A percentile compares a stretch with the other conserved stretches of the same genome.
phyloP scores from a whole-genome alignment of 129 eudicot genomes.

The Centaurea solstitialis region DNA sequence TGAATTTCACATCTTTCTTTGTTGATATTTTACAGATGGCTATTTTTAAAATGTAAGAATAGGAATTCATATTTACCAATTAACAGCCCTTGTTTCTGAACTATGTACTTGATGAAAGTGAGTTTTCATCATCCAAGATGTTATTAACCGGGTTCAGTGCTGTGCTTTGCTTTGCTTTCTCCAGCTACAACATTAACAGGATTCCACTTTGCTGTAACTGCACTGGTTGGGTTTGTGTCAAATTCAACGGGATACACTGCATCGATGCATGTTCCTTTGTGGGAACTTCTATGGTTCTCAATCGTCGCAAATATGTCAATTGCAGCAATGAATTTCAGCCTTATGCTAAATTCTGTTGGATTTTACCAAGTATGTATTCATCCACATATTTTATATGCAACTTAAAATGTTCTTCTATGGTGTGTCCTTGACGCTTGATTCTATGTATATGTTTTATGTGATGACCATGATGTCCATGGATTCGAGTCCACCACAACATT shows the following conservation, averaged over 20 bases:
- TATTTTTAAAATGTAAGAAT: not conserved
- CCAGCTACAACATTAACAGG: slow-evolving; percentile 94
- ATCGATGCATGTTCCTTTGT: slow-evolving; percentile 79
- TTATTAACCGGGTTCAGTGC: slow-evolving; percentile 9
- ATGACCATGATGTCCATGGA: not conserved
- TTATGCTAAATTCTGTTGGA: slow-evolving; percentile 85
- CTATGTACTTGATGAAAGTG: not conserved
- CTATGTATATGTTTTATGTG: not conserved
- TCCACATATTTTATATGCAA: not conserved
- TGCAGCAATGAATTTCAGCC: slow-evolving; percentile 88
- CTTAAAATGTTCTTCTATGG: not conserved
- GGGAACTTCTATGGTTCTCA: slow-evolving; percentile 94
- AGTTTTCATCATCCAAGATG: not conserved
- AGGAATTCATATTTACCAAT: not conserved
- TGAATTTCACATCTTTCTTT: not conserved
- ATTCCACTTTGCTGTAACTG: slow-evolving; percentile 81
- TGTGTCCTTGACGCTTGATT: not conserved
- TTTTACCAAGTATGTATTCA: slow-evolving; percentile 63
- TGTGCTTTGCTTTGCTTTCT: slow-evolving; percentile 23
- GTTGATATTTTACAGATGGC: not conserved
- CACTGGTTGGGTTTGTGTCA: slow-evolving; percentile 76
- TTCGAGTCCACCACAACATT: not conserved
- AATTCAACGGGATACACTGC: slow-evolving; percentile 79
- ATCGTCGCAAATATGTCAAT: slow-evolving; percentile 85
- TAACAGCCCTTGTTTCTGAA: not conserved